Percentiles rank a stretch among this genome's conserved stretches.
phyloP scores from a whole-genome alignment of 2,329 filamentous ascomycete species.

The Aspergillus sergii region DNA sequence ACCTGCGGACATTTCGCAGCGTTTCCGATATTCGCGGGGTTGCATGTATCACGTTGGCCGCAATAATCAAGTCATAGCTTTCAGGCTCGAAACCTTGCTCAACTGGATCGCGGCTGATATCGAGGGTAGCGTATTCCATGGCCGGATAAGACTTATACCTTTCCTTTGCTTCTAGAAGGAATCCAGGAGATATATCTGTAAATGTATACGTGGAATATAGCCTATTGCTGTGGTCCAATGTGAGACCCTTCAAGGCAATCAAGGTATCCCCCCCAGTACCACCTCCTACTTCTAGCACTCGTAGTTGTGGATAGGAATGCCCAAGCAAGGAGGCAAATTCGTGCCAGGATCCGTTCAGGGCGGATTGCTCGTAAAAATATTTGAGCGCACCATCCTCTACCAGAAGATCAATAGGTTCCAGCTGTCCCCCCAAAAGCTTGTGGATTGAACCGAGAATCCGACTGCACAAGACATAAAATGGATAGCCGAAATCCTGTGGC shows the following conservation, averaged over 20 bases:
- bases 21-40: constrained; percentile 25
- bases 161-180: constrained; percentile 29
- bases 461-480: not conserved
- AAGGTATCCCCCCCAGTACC: constrained; percentile 32
- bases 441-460: constrained; percentile 11
- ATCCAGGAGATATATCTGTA: constrained; percentile 34
- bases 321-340: constrained; percentile 20
- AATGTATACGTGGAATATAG: constrained; percentile 31
- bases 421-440: constrained; percentile 16
- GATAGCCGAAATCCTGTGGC: not conserved
- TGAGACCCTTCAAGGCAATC: constrained; percentile 18
- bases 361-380: constrained; percentile 14
- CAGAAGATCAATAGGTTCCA: constrained; percentile 21
- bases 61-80: constrained; percentile 38
- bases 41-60: constrained; percentile 33
- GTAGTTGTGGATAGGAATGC: constrained; percentile 26
- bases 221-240: not conserved
- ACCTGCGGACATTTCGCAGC: constrained; percentile 27
- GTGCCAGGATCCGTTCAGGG: constrained; percentile 3
- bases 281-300: constrained; percentile 31
- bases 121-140: constrained; percentile 33
- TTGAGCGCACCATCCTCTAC: constrained; percentile 19
- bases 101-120: constrained; percentile 31
- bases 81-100: constrained; percentile 33
- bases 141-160: constrained; percentile 23